Evolutionary conservation across 495 filamentous ascomycete species (phyloP).

Genomic region (Hamigera avellanea): DNA sequence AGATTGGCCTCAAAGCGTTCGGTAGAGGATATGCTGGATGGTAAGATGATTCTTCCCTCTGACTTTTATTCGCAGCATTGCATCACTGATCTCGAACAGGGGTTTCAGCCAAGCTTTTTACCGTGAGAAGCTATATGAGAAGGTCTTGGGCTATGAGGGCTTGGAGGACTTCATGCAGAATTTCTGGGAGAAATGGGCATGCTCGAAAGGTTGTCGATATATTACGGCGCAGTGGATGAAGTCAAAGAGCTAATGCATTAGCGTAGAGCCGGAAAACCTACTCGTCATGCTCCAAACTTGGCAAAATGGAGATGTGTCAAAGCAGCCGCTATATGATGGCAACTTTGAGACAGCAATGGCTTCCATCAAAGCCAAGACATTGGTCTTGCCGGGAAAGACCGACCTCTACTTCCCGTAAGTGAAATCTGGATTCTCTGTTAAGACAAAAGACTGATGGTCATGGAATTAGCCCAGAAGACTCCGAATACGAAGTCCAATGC

Average conservation of each 20-base stretch:
- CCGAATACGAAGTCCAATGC: conserved; percentile 51
- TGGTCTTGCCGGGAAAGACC: conserved; percentile 54
- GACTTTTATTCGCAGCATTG: not conserved
- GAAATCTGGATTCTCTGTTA: not conserved
- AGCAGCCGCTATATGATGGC: conserved; percentile 52
- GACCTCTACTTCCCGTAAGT: conserved; percentile 66
- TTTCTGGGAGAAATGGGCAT: conserved; percentile 65
- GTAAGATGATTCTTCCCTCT: conserved; percentile 17
- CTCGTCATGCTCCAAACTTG: conserved; percentile 61
- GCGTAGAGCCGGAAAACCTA: conserved; percentile 52
- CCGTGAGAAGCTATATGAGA: conserved; percentile 52
- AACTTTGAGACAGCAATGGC: conserved; percentile 53
- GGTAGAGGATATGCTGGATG: conserved; percentile 65
- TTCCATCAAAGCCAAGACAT: conserved; percentile 53
- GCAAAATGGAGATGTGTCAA: conserved; percentile 56
- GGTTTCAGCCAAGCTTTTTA: conserved; percentile 67
- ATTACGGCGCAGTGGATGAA: conserved; percentile 13
- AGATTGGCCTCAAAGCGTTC: conserved; percentile 56
- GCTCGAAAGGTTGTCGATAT: conserved; percentile 52
- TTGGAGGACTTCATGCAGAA: conserved; percentile 59
- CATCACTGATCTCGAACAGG: conserved; percentile 13
- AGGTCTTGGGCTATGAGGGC: conserved; percentile 42
- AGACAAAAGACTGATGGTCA: conserved; percentile 7
- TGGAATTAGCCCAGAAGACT: conserved; percentile 47
- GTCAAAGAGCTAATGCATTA: conserved; percentile 5